Percentiles rank a stretch among this genome's conserved stretches.
These are phyloP conservation scores for Termitomyces eurrhizus DNA, from an alignment of 768 basidiomycete species.

Conservation along the genomic window DNA sequence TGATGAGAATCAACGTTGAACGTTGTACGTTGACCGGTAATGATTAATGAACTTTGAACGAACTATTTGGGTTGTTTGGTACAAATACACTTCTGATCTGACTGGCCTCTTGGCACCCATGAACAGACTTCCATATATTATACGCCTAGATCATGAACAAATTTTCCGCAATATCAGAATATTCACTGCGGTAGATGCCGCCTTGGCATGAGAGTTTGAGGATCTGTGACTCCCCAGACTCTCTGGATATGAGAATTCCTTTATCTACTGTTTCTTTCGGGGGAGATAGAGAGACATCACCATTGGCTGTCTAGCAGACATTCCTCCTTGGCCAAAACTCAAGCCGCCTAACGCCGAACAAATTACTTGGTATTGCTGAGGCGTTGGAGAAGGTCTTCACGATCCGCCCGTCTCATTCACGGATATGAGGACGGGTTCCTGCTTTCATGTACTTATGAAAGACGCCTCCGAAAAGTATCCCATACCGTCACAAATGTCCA, in stretches of 20 bases:
- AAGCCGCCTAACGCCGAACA: not conserved
- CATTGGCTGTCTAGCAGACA: not conserved
- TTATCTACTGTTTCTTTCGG: not conserved
- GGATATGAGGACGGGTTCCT: not conserved
- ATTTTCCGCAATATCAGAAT: not conserved
- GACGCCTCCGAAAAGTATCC: no score
- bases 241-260: not conserved
- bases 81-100: not conserved
- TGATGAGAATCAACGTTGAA: not conserved
- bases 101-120: not conserved
- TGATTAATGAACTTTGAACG: not conserved
- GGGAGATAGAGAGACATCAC: not conserved
- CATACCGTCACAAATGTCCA: no score
- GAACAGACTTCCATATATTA: not conserved
- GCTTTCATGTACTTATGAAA: not conserved
- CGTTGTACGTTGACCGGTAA: no score
- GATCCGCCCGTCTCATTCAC: not conserved
- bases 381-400: not conserved
- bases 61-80: slow-evolving; percentile 7
- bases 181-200: not conserved
- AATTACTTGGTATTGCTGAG: not conserved
- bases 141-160: not conserved
- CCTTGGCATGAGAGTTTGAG: not conserved
- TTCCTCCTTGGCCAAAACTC: not conserved
- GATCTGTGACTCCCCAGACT: not conserved